Evolutionary conservation across 768 basidiomycete genomes (phyloP).

Genomic region (Dictyophora rubrovolvata): DNA sequence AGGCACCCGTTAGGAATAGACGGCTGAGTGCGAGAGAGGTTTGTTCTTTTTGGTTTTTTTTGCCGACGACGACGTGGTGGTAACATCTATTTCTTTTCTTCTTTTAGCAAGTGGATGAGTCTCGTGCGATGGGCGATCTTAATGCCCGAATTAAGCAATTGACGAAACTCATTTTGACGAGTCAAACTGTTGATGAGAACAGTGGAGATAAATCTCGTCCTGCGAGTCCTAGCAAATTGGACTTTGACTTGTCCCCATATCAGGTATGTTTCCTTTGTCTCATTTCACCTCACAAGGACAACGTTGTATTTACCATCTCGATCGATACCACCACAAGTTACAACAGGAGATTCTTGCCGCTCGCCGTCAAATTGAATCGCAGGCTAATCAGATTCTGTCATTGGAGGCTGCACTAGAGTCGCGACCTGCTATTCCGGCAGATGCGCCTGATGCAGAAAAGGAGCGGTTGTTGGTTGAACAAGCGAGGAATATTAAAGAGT

Average conservation of each 20-base stretch:
- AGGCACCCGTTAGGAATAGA: conserved; percentile 39
- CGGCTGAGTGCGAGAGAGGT: conserved; percentile 45
- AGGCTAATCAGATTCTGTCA: conserved; percentile 74
- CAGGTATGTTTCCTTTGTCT: conserved; percentile 37
- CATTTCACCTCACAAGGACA: neutral
- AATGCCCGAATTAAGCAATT: conserved; percentile 72
- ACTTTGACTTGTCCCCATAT: conserved; percentile 84
- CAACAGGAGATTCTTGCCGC: conserved; percentile 83
- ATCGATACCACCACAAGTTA: conserved; percentile 38
- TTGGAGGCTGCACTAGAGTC: conserved; percentile 69
- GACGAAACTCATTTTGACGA: conserved; percentile 78
- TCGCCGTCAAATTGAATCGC: conserved; percentile 67
- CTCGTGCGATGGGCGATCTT: conserved; percentile 75
- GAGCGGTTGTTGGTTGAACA: conserved; percentile 67
- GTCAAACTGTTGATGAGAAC: conserved; percentile 65
- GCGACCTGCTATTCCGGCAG: conserved; percentile 54
- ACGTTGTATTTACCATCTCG: neutral
- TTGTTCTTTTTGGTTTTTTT: neutral
- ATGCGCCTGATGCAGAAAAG: conserved; percentile 63
- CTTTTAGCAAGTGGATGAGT: conserved; percentile 70
- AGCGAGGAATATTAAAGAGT: conserved; percentile 62
- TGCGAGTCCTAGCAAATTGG: conserved; percentile 75
- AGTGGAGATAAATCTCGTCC: conserved; percentile 66
- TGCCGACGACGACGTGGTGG: neutral
- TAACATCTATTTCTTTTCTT: neutral